A percentile compares a stretch with the other conserved stretches of the same genome.
Conservation (phyloP, 129 eudicot genomes). For the sunflower (Helianthus annuus) region HanXRQr2.0-SUNRISE NC_035442.2:99975317-99975816, state of each 20-base stretch:
- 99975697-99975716: slow-evolving; percentile 9
- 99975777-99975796: not conserved
- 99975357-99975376: too few relatives aligned
- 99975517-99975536: not conserved
- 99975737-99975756: not conserved
- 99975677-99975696: slow-evolving; percentile 1
- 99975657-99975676: slow-evolving; percentile 5
- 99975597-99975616: slow-evolving; percentile 21
- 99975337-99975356: too few relatives aligned
- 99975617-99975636: slow-evolving; percentile 30
- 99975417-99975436: too few relatives aligned
- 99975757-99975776: not conserved
- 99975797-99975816: too few relatives aligned
- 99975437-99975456: too few relatives aligned
- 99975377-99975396: too few relatives aligned
- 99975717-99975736: too few relatives aligned
- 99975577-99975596: slow-evolving; percentile 16
- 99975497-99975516: too few relatives aligned
- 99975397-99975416: too few relatives aligned
- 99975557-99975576: slow-evolving; percentile 64
- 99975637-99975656: not conserved
- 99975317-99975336: too few relatives aligned
- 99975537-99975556: slow-evolving; percentile 19
- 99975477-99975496: too few relatives aligned
- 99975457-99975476: too few relatives aligned